A percentile compares a stretch with the other conserved stretches of the same genome.
phyloP scores from a whole-genome alignment of 306 rosid species.

The Prunus padus region DNA sequence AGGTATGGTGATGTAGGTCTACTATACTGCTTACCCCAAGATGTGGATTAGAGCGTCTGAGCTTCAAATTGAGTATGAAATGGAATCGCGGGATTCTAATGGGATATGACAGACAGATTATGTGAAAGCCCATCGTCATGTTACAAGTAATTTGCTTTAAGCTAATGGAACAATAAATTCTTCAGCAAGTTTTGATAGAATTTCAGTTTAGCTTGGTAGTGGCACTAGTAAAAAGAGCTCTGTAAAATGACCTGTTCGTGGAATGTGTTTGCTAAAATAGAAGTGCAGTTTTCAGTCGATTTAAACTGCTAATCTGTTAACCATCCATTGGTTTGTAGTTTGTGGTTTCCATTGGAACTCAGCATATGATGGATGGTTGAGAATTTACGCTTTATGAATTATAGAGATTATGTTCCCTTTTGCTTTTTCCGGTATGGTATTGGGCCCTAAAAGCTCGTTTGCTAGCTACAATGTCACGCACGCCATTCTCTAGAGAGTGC shows the following conservation, averaged over 20 bases:
- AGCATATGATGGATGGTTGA: constrained; percentile 1
- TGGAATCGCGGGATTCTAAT: constrained; percentile 15
- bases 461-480: too few species aligned
- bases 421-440: background rate
- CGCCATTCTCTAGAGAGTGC: background rate
- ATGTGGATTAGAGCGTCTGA: constrained; percentile 14
- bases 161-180: constrained; percentile 15
- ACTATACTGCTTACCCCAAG: background rate
- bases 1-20: constrained; percentile 83
- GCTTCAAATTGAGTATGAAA: constrained; percentile 6
- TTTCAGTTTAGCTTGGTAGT: constrained; percentile 32
- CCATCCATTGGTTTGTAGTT: background rate
- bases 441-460: background rate
- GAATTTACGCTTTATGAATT: background rate
- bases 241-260: constrained; percentile 12
- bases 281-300: constrained; percentile 12
- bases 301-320: background rate
- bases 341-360: constrained; percentile 2
- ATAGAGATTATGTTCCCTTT: background rate
- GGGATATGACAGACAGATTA: constrained; percentile 8
- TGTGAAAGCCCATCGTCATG: constrained; percentile 19
- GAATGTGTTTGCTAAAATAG: constrained; percentile 11
- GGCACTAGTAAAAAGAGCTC: constrained; percentile 12
- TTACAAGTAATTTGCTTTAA: constrained; percentile 16
- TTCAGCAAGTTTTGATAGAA: constrained; percentile 24